These are phyloP conservation scores for Boletus sensibilis DNA, from an alignment of 768 basidiomycete genomes.

Conservation along the genomic window DNA sequence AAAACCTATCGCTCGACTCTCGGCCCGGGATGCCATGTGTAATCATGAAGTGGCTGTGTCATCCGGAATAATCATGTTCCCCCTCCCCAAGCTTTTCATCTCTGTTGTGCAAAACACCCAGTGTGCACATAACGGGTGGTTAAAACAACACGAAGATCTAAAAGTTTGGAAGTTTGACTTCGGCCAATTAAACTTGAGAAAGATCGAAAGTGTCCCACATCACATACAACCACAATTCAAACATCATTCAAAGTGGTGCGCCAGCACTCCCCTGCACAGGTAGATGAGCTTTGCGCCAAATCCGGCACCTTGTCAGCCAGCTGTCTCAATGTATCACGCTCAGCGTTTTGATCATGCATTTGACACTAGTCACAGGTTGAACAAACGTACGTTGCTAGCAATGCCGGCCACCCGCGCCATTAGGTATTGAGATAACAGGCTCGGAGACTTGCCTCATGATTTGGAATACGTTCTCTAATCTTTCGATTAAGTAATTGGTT, in stretches of 20 bases:
- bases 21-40: neutral
- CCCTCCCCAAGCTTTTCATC: no score
- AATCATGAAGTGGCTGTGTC: neutral
- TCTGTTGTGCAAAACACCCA: no score
- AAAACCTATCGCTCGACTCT: no score
- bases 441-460: neutral
- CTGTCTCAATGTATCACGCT: neutral
- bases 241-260: neutral
- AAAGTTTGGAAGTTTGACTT: neutral
- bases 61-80: neutral
- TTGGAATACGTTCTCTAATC: neutral
- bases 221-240: neutral
- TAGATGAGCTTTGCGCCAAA: neutral
- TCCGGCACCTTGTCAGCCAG: neutral
- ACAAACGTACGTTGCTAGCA: neutral
- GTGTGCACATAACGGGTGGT: no score
- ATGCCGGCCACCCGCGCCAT: neutral
- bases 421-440: neutral
- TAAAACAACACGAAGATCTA: neutral
- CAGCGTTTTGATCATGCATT: neutral
- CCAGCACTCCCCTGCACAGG: neutral
- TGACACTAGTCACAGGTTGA: neutral
- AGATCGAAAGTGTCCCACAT: no score
- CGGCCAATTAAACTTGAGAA: neutral
- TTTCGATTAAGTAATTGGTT: neutral